Evolutionary conservation across 352 stramenopile species (phyloP).

Genomic region (Pythium phragmitis): DNA sequence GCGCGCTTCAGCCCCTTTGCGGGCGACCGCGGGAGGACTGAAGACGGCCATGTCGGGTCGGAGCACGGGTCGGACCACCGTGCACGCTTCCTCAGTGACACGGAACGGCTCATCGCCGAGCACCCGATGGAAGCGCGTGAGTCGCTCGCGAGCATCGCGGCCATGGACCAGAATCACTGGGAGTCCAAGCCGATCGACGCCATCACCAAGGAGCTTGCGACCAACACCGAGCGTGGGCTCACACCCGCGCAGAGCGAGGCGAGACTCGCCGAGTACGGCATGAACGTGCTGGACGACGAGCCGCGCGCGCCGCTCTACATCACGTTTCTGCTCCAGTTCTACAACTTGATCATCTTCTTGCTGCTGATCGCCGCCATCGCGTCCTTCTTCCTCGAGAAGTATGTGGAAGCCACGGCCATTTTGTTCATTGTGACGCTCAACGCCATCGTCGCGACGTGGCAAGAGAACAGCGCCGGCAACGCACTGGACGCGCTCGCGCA

Average conservation of each 20-base stretch:
- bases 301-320: conserved; percentile 52
- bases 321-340: conserved; percentile 74
- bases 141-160: conserved; percentile 59
- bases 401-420: conserved; percentile 68
- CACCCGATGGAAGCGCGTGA: conserved; percentile 44
- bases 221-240: conserved; percentile 47
- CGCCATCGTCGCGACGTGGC: conserved; percentile 51
- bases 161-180: conserved; percentile 55
- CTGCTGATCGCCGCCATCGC: conserved; percentile 57
- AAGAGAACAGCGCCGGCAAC: conserved; percentile 66
- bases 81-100: conserved; percentile 57
- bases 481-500: conserved; percentile 62
- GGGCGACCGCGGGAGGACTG: no score
- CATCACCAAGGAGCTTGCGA: conserved; percentile 53
- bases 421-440: conserved; percentile 70
- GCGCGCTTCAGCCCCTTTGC: no score
- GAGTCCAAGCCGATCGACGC: conserved; percentile 41
- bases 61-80: conserved; percentile 34
- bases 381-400: conserved; percentile 58
- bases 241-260: conserved; percentile 39
- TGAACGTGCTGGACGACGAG: conserved; percentile 64
- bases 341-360: conserved; percentile 76
- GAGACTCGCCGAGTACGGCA: conserved; percentile 43
- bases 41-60: no score
- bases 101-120: conserved; percentile 50